A percentile compares a stretch with the other conserved stretches of the same genome.
phyloP scores from a whole-genome alignment of 805 yeast species.

The Spathaspora sp. region DNA sequence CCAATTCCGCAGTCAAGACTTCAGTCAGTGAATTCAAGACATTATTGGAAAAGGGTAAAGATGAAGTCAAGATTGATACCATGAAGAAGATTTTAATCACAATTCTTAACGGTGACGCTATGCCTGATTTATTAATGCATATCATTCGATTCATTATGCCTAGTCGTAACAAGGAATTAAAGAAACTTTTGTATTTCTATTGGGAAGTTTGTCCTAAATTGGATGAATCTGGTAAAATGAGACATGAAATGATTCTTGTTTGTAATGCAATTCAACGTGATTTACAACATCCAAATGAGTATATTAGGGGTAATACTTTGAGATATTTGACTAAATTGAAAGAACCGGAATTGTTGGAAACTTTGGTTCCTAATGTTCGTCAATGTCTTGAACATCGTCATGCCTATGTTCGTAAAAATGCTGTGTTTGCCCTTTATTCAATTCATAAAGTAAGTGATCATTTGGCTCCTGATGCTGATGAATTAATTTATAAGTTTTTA shows the following conservation, averaged over 20 bases:
- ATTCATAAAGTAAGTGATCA: slow-evolving; percentile 81
- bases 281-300: slow-evolving; percentile 96
- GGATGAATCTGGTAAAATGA: slow-evolving; percentile 83
- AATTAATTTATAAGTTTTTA: slow-evolving; percentile 68
- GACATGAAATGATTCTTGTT: slow-evolving; percentile 97
- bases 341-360: slow-evolving; percentile 92
- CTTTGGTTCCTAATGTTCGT: slow-evolving; percentile 89
- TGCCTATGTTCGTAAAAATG: slow-evolving; percentile 96
- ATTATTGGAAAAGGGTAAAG: slow-evolving; percentile 83
- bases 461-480: slow-evolving; percentile 94
- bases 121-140: slow-evolving; percentile 94
- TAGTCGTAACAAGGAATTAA: slow-evolving; percentile 82
- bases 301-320: slow-evolving; percentile 90
- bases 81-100: slow-evolving; percentile 85
- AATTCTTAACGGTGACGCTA: slow-evolving; percentile 87
- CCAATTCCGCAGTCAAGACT: slow-evolving; percentile 59
- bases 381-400: slow-evolving; percentile 93
- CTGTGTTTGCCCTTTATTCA: slow-evolving; percentile 84
- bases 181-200: slow-evolving; percentile 88
- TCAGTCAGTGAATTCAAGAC: slow-evolving; percentile 71
- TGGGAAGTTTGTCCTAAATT: slow-evolving; percentile 98
- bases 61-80: slow-evolving; percentile 80
- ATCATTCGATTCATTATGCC: slow-evolving; percentile 98
- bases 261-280: slow-evolving; percentile 98
- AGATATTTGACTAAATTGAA: slow-evolving; percentile 86